Evolutionary conservation across 2,329 filamentous ascomycete genomes (phyloP).

Genomic region (Botrytis galanthina): DNA sequence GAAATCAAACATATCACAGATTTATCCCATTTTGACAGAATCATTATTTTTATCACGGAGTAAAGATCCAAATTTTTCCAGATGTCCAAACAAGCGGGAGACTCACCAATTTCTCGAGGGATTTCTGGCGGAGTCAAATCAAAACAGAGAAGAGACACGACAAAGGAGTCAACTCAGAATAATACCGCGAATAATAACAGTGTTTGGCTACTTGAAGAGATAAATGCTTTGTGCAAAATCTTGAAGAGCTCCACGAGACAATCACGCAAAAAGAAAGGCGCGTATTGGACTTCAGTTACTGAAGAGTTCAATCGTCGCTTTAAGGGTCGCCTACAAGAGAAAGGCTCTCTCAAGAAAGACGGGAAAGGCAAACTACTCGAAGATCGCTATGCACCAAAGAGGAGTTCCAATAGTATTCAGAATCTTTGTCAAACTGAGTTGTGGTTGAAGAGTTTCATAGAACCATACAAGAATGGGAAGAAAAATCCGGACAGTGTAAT

Average conservation of each 20-base stretch:
- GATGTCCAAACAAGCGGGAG: background rate
- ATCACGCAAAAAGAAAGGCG: fast-evolving
- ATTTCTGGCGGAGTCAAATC: background rate
- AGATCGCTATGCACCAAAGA: background rate
- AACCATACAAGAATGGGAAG: background rate
- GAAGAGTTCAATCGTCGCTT: background rate
- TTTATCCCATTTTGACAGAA: no score
- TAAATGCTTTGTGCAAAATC: background rate
- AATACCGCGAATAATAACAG: fast-evolving
- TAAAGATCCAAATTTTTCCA: background rate
- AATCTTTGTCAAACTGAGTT: fast-evolving
- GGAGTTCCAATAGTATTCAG: background rate
- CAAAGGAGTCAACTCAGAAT: background rate
- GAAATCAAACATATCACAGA: background rate
- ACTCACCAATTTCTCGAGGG: background rate
- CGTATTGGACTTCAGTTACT: background rate
- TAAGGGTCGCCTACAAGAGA: background rate
- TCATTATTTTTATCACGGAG: background rate
- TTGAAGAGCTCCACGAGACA: fast-evolving
- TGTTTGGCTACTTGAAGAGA: background rate
- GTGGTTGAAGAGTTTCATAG: background rate
- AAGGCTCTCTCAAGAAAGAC: background rate
- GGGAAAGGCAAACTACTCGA: background rate
- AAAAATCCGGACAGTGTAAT: background rate
- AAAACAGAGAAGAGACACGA: background rate